Base-by-base conservation (phyloP, 1,139 yeast species). In the Sugiyamaella castrensis region DNA sequence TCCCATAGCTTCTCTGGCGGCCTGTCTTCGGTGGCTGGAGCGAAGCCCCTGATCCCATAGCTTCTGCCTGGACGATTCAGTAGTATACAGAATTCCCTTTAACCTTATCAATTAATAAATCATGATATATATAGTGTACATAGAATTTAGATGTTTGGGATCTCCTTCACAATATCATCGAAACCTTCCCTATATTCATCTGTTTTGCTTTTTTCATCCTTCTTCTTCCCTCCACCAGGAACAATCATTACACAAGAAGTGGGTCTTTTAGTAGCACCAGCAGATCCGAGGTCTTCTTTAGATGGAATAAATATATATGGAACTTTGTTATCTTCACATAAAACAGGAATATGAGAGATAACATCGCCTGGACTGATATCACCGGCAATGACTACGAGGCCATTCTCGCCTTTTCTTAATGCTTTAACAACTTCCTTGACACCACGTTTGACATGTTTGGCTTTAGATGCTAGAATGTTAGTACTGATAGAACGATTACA, bases 351-450 rank as follows among this genome's bases (percentile, higher is more conserved):
- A 68, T 94, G 99, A 39, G 97, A 89, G 61, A 94, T 87, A 44
- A 94, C 98, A 68, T 94, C 99, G 48, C 92, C 82, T 49, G 99
- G 99, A 46, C 95, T 89, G 58, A 94, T 92, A 68, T 94, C 99
- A 57, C 98, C 98, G 37, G 99, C 98, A 71, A 94, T 82, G 59
- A 94, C 75, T 35, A 94, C 98, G 50, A 94, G 78, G 48, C 98
- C 99, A 73, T 92, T 92, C 70, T 91, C 98, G 58, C 98, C 98
- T 73, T 92, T 92, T 76, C 98, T 82, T 59, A 94, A 79, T 34
- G 98, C 94, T 74, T 94, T 94, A 62, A 92, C 98, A 40, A 92
- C 98, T 73, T 94, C 99, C 73, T 94, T 94, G 52, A 92, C 98
- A 67, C 99, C 99, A 72, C 98, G 81, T 75, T 89, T 91, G 62